These are phyloP conservation scores for Kodamaea kaohsiungensis DNA, from an alignment of 805 yeast species.

Conservation along the genomic window DNA sequence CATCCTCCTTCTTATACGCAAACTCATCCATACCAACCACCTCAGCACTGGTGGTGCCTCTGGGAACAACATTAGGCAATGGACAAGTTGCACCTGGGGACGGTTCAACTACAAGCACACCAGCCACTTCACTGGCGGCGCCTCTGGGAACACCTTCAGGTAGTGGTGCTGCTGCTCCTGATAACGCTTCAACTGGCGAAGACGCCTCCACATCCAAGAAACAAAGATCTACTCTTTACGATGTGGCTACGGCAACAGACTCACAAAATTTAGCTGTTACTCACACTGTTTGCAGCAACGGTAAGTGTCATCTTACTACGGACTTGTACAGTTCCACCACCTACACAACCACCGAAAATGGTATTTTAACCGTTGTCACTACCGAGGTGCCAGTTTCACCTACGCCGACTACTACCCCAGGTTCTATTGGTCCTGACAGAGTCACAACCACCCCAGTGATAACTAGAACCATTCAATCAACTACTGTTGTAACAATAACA, in stretches of 20 bases:
- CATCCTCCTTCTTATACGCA: constrained; percentile 13
- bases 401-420: background rate
- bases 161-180: background rate
- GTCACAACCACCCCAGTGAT: constrained; percentile 4
- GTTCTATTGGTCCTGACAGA: background rate
- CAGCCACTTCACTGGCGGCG: background rate
- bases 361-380: constrained; percentile 39
- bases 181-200: background rate
- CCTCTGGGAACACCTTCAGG: background rate
- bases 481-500: constrained; percentile 37
- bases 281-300: constrained; percentile 33
- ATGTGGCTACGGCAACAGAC: constrained; percentile 26
- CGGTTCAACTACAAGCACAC: background rate
- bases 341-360: constrained; percentile 38
- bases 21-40: constrained; percentile 8
- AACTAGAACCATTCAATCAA: constrained; percentile 20
- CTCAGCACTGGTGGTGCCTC: background rate
- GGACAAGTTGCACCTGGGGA: background rate
- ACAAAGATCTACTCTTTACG: constrained; percentile 20
- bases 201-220: too few species aligned
- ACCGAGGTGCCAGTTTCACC: constrained; percentile 27
- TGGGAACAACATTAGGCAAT: background rate
- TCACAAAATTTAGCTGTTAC: constrained; percentile 18
- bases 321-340: constrained; percentile 32
- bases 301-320: constrained; percentile 37